Percentiles rank a stretch among this genome's conserved stretches.
These are phyloP conservation scores for Coemansia sp. DNA, from an alignment of 192 early-diverging fungal species.

Conservation along the genomic window DNA sequence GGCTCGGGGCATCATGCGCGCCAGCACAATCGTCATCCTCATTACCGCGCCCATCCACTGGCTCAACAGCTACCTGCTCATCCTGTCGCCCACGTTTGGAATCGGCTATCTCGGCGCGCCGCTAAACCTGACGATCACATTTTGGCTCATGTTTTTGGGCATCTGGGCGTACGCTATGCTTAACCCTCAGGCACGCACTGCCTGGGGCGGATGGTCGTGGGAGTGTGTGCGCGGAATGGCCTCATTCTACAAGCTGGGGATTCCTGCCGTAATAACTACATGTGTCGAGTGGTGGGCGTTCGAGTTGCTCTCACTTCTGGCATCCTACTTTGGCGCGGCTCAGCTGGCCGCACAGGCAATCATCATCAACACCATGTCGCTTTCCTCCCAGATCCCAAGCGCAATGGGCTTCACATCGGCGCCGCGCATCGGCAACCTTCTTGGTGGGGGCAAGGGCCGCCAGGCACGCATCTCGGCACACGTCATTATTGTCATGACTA, in stretches of 20 bases:
- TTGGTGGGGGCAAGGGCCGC: constrained; percentile 59
- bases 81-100: constrained; percentile 62
- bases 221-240: constrained; percentile 62
- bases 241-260: constrained; percentile 65
- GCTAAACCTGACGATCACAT: constrained; percentile 69
- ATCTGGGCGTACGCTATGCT: constrained; percentile 63
- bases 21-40: constrained; percentile 68
- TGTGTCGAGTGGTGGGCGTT: constrained; percentile 83
- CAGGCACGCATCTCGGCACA: constrained; percentile 58
- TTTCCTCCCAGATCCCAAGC: constrained; percentile 68
- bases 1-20: constrained; percentile 83
- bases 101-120: constrained; percentile 84
- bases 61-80: constrained; percentile 75
- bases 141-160: constrained; percentile 70
- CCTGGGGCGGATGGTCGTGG: constrained; percentile 83
- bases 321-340: constrained; percentile 73
- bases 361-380: constrained; percentile 67
- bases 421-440: constrained; percentile 74
- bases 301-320: constrained; percentile 66
- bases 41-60: constrained; percentile 73
- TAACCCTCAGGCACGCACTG: constrained; percentile 59
- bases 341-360: constrained; percentile 79
- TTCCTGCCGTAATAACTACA: constrained; percentile 79
- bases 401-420: constrained; percentile 75
- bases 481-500: constrained; percentile 57